These are phyloP conservation scores for Lipomyces chichibuensis DNA, from an alignment of 805 yeast genomes.

Conservation along the genomic window DNA sequence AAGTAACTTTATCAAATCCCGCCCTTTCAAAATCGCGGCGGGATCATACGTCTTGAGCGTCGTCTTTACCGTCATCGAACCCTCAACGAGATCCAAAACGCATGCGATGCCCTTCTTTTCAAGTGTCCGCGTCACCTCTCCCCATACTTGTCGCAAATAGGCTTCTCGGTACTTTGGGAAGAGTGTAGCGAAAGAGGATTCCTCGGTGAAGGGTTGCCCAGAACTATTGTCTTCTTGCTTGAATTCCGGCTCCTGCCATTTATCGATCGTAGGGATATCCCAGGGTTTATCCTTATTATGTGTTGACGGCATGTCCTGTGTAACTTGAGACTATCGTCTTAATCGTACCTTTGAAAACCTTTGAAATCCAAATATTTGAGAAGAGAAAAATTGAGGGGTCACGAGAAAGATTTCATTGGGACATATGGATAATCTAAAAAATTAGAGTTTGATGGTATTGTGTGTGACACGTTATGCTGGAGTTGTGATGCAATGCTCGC, in stretches of 20 bases:
- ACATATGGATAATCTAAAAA: too few species aligned
- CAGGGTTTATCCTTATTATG: constrained; percentile 89
- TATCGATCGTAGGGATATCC: constrained; percentile 32
- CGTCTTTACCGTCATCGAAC: constrained; percentile 95
- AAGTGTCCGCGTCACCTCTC: constrained; percentile 82
- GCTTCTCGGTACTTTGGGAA: constrained; percentile 96
- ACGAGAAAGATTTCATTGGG: not conserved
- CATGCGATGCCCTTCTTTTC: constrained; percentile 73
- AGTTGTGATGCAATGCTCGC: not conserved
- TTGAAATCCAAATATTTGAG: not conserved
- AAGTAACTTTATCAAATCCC: constrained; percentile 88
- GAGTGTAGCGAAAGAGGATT: constrained; percentile 88
- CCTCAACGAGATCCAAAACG: constrained; percentile 87
- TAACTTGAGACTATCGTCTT: not conserved
- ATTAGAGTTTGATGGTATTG: not conserved
- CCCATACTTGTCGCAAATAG: constrained; percentile 88
- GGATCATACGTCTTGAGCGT: constrained; percentile 96
- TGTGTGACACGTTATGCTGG: not conserved
- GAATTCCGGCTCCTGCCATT: constrained; percentile 89
- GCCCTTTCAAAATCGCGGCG: constrained; percentile 86
- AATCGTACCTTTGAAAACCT: not conserved
- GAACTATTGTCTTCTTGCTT: constrained; percentile 84
- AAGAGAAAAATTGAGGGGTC: not conserved
- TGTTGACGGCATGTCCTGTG: constrained; percentile 74
- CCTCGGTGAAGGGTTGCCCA: constrained; percentile 91